phyloP scores from a whole-genome alignment of 1,139 yeast species.

The Lodderomyces elongisporus region DNA sequence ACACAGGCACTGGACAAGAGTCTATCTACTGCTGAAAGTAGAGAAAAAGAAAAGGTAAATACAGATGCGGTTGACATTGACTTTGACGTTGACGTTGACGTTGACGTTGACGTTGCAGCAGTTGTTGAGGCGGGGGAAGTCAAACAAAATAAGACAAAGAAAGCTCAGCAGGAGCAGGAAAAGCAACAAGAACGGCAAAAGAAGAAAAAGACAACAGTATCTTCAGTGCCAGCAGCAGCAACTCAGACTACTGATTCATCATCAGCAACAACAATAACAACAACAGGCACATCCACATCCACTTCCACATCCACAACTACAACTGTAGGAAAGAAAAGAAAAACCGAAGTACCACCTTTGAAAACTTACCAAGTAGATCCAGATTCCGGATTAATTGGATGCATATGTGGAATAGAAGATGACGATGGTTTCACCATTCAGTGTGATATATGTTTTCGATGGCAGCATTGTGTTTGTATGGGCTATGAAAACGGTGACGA shows the following conservation, averaged over 20 bases:
- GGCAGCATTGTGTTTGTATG: constrained; percentile 94
- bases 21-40: too few relatives aligned
- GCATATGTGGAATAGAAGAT: constrained; percentile 83
- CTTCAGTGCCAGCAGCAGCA: too few relatives aligned
- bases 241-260: too few relatives aligned
- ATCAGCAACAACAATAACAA: constrained; percentile 1
- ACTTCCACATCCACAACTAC: background rate
- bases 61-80: too few relatives aligned
- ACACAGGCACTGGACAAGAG: too few relatives aligned
- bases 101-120: too few relatives aligned
- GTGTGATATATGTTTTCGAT: constrained; percentile 84
- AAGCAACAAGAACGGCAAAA: background rate
- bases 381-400: constrained; percentile 81
- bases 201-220: background rate
- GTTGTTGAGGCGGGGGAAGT: constrained; percentile 15
- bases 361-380: constrained; percentile 59
- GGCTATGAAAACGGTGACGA: constrained; percentile 66
- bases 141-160: constrained; percentile 3
- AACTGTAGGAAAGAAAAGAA: constrained; percentile 2
- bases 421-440: constrained; percentile 96
- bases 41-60: too few relatives aligned
- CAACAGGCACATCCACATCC: background rate
- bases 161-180: constrained; percentile 4
- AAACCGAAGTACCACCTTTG: constrained; percentile 26
- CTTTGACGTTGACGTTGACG: too few relatives aligned